Conservation (phyloP, 768 basidiomycete genomes). For the Asterophora lycoperdoides region DNA sequence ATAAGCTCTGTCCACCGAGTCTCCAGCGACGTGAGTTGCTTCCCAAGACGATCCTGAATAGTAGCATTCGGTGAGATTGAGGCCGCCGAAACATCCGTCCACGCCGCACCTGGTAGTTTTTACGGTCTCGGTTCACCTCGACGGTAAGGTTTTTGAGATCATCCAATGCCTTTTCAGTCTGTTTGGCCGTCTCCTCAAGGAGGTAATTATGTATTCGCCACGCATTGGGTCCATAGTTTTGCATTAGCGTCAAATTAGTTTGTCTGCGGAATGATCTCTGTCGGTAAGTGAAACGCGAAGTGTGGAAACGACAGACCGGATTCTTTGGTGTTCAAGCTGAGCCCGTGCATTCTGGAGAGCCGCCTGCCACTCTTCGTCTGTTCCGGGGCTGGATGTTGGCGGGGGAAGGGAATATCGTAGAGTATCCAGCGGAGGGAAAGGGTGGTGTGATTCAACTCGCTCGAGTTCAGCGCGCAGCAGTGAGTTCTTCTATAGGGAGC, state of each 20-base stretch:
- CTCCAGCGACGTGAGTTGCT: conserved; percentile 77
- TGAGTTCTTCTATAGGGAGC: conserved; percentile 51
- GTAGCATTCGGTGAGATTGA: neutral
- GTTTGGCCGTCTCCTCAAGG: conserved; percentile 71
- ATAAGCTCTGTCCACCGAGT: conserved; percentile 92
- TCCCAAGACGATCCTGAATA: conserved; percentile 67
- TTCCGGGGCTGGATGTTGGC: conserved; percentile 56
- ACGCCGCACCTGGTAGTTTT: conserved; percentile 72
- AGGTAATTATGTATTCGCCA: conserved; percentile 92
- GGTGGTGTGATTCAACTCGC: conserved; percentile 66
- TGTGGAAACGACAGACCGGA: conserved; percentile 47
- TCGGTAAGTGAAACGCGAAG: neutral
- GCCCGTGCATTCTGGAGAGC: conserved; percentile 74
- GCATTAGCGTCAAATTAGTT: conserved; percentile 76
- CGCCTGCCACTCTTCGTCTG: conserved; percentile 72
- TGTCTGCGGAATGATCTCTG: conserved; percentile 47
- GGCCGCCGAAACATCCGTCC: neutral
- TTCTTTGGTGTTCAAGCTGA: conserved; percentile 80
- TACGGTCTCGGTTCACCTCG: conserved; percentile 83
- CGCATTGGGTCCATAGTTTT: conserved; percentile 86
- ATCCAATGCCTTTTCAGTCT: conserved; percentile 69
- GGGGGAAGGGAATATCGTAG: conserved; percentile 71
- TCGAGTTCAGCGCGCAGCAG: conserved; percentile 68
- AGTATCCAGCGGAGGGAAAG: conserved; percentile 64
- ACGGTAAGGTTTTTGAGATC: conserved; percentile 74